Conservation (phyloP, 768 basidiomycete species). For the Hygrocybe punicea region DNA sequence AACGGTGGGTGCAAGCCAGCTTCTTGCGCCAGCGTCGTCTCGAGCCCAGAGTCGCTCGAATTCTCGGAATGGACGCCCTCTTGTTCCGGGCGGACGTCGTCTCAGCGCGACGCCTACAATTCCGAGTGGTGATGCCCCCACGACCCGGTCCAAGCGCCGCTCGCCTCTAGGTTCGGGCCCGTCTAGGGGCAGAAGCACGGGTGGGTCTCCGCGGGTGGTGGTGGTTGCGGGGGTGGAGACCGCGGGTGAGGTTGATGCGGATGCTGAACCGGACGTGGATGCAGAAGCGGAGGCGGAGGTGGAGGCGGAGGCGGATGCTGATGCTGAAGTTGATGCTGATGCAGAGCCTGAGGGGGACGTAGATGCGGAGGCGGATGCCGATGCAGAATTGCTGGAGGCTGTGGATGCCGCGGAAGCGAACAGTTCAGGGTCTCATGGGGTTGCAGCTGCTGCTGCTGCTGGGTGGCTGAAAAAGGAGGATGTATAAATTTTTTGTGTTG, state of each 20-base stretch:
- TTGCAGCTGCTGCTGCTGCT: conserved; percentile 21
- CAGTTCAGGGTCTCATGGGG: conserved; percentile 27
- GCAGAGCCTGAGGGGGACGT: conserved; percentile 35
- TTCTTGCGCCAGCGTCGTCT: not conserved
- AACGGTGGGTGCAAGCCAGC: not conserved
- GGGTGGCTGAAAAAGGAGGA: conserved; percentile 23
- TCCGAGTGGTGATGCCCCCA: conserved; percentile 1
- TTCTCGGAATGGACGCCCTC: conserved; percentile 19
- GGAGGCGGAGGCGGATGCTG: conserved; percentile 15
- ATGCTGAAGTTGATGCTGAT: conserved; percentile 24
- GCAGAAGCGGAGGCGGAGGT: conserved; percentile 1
- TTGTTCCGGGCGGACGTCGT: not conserved
- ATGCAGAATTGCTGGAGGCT: conserved; percentile 49
- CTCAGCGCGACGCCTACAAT: not conserved
- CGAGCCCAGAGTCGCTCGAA: conserved; percentile 19
- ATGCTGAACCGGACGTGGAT: conserved; percentile 21
- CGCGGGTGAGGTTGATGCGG: conserved; percentile 20
- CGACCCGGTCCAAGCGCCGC: not conserved
- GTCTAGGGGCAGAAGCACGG: not conserved
- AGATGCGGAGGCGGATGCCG: conserved; percentile 36
- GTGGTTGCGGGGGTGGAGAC: conserved; percentile 5
- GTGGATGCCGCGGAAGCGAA: conserved; percentile 50
- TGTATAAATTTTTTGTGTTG: not conserved
- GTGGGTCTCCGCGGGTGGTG: conserved; percentile 7
- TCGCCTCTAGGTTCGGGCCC: conserved; percentile 16